A percentile compares a stretch with the other conserved stretches of the same genome.
Evolutionary conservation across 2,329 filamentous ascomycete species (phyloP).

Genomic region (Aspergillus hortae): DNA sequence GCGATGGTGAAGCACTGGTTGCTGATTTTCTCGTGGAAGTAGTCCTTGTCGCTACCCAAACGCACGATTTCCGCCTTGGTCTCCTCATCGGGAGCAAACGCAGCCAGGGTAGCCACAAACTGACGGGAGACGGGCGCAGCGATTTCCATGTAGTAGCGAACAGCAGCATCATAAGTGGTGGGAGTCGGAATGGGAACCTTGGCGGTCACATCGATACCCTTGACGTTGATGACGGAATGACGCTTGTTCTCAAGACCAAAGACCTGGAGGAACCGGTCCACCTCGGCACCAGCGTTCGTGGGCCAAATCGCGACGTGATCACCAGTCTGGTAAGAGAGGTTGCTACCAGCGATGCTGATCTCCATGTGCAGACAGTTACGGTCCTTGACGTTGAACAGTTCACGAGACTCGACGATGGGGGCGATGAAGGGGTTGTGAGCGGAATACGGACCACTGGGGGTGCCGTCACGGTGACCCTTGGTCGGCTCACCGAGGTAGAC

Average conservation of each 20-base stretch:
- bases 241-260: slow-evolving; percentile 74
- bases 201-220: slow-evolving; percentile 87
- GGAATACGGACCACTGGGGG: slow-evolving; percentile 84
- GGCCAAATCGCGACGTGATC: slow-evolving; percentile 98
- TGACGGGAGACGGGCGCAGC: slow-evolving; percentile 94
- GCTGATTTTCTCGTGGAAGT: slow-evolving; percentile 83
- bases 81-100: slow-evolving; percentile 82
- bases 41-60: slow-evolving; percentile 89
- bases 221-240: slow-evolving; percentile 79
- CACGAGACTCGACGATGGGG: slow-evolving; percentile 83
- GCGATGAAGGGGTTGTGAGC: slow-evolving; percentile 97
- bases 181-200: slow-evolving; percentile 97
- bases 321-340: slow-evolving; percentile 89
- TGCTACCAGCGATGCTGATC: slow-evolving; percentile 83
- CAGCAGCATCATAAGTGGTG: slow-evolving; percentile 89
- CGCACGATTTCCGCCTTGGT: slow-evolving; percentile 84
- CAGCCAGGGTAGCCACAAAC: slow-evolving; percentile 79
- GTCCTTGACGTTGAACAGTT: slow-evolving; percentile 84
- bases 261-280: slow-evolving; percentile 80
- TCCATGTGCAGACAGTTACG: slow-evolving; percentile 97
- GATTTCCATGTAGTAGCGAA: slow-evolving; percentile 96
- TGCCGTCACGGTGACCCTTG: slow-evolving; percentile 87
- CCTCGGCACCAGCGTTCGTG: slow-evolving; percentile 87
- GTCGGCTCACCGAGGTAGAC: slow-evolving; percentile 97
- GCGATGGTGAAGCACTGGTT: slow-evolving; percentile 85